Percentiles rank a stretch among this genome's conserved stretches.
Conservation (phyloP, 2,329 filamentous ascomycete species). For the Pseudocercospora eumusae region DNA sequence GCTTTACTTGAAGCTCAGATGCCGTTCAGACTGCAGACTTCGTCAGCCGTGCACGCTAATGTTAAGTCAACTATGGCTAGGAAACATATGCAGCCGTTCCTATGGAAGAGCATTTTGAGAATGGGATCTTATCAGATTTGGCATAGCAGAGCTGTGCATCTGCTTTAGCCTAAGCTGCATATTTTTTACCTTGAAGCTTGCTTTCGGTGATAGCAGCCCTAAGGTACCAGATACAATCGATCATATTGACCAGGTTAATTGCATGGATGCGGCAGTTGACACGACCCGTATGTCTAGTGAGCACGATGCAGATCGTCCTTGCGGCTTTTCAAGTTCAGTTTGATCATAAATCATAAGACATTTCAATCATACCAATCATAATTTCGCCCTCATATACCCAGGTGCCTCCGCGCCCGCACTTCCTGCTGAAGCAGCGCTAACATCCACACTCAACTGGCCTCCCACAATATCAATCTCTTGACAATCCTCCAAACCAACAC, state of each 20-base stretch:
- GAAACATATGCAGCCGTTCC: neutral
- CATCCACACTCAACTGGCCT: slow-evolving; percentile 34
- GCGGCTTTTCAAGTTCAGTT: neutral
- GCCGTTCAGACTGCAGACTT: neutral
- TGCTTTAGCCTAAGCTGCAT: neutral
- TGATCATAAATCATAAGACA: neutral
- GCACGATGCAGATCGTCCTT: no score
- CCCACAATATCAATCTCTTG: slow-evolving; percentile 65
- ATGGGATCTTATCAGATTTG: neutral
- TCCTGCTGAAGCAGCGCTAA: slow-evolving; percentile 14
- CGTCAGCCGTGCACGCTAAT: neutral
- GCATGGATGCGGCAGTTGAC: no score
- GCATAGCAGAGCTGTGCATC: neutral
- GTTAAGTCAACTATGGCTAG: neutral
- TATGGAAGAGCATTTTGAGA: neutral
- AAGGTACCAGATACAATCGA: neutral
- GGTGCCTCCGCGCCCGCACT: slow-evolving; percentile 24
- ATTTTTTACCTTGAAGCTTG: neutral
- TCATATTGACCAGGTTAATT: no score
- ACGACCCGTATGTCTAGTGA: no score
- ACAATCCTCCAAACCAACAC: slow-evolving; percentile 79
- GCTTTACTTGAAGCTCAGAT: neutral
- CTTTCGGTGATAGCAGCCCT: neutral
- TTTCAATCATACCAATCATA: slow-evolving; percentile 17
- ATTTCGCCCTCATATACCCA: slow-evolving; percentile 27